A percentile compares a stretch with the other conserved stretches of the same genome.
Conservation (phyloP, 2,329 filamentous ascomycete genomes). For the Ramularia collo-cygni region DNA sequence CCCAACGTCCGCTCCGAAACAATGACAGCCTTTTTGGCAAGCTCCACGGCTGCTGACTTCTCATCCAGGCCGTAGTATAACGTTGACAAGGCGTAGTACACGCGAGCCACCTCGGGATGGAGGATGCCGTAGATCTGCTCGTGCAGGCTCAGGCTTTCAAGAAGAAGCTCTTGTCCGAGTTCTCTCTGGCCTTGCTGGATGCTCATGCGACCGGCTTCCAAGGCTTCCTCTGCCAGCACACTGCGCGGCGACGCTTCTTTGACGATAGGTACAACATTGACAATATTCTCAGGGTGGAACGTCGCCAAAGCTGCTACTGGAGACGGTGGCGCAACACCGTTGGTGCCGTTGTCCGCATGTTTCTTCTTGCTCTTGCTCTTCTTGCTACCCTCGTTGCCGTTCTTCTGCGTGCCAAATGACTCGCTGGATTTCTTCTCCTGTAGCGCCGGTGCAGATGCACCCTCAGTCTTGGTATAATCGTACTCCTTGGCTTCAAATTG, state of each 20-base stretch:
- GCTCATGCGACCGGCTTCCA: conserved; percentile 95
- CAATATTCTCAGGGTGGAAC: conserved; percentile 76
- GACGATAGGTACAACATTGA: conserved; percentile 88
- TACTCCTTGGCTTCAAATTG: conserved; percentile 79
- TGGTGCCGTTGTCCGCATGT: conserved; percentile 42
- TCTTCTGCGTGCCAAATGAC: conserved; percentile 27
- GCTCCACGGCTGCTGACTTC: conserved; percentile 89
- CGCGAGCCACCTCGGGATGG: conserved; percentile 89
- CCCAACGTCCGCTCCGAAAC: conserved; percentile 91
- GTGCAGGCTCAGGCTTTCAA: conserved; percentile 93
- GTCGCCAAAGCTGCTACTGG: conserved; percentile 48
- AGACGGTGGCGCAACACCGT: conserved; percentile 35
- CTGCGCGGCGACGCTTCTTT: conserved; percentile 93
- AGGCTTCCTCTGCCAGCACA: conserved; percentile 83
- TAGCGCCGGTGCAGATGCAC: conserved; percentile 13
- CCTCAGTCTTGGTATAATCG: conserved; percentile 49
- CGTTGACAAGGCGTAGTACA: conserved; percentile 92
- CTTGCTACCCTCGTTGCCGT: conserved; percentile 29
- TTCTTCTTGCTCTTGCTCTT: conserved; percentile 56
- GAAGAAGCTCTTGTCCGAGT: conserved; percentile 85
- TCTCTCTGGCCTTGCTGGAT: conserved; percentile 92
- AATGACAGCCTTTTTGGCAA: conserved; percentile 93
- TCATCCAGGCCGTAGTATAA: conserved; percentile 97
- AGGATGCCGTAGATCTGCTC: conserved; percentile 98
- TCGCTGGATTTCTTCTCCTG: conserved; percentile 26